phyloP scores from a whole-genome alignment of 1,139 yeast genomes.

The Pichia inconspicua region DNA sequence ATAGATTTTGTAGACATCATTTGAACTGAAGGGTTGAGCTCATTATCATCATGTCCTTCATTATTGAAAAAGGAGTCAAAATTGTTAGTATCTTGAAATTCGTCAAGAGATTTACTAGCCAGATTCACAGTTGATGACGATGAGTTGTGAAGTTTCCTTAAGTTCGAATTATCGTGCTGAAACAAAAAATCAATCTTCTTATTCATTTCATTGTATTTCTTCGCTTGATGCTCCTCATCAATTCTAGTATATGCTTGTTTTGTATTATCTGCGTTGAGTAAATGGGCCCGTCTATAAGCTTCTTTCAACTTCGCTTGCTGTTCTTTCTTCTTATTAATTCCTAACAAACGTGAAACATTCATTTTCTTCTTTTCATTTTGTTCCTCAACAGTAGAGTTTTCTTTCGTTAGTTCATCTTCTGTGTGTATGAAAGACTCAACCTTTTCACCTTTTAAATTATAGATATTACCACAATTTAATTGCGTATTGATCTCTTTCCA shows the following conservation, averaged over 20 bases:
- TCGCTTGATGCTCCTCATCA: slow-evolving; percentile 81
- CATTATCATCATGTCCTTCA: slow-evolving; percentile 37
- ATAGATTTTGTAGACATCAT: slow-evolving; percentile 73
- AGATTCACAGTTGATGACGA: slow-evolving; percentile 5
- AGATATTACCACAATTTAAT: slow-evolving; percentile 40
- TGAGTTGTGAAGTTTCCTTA: slow-evolving; percentile 23
- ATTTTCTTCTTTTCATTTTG: slow-evolving; percentile 14
- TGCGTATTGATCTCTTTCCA: slow-evolving; percentile 52
- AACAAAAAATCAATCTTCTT: slow-evolving; percentile 80
- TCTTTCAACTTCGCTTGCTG: slow-evolving; percentile 7
- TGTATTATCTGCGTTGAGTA: slow-evolving; percentile 9
- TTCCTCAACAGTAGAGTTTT: slow-evolving; percentile 1
- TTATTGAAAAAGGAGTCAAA: slow-evolving; percentile 13
- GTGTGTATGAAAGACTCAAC: slow-evolving; percentile 31
- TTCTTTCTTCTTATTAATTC: slow-evolving; percentile 37
- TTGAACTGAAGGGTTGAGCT: slow-evolving; percentile 51
- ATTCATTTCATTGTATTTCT: slow-evolving; percentile 65
- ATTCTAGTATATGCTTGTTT: slow-evolving; percentile 74
- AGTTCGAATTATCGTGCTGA: slow-evolving; percentile 30
- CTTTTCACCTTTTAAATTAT: slow-evolving; percentile 45
- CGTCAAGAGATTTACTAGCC: slow-evolving; percentile 19
- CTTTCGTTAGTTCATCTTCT: slow-evolving; percentile 16
- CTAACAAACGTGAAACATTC: slow-evolving; percentile 24
- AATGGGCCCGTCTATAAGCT: slow-evolving; percentile 15
- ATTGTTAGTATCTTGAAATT: slow-evolving; percentile 14